These are phyloP conservation scores for Populus pruinosa DNA, from an alignment of 345 rosid species.

Conservation along the genomic window DNA sequence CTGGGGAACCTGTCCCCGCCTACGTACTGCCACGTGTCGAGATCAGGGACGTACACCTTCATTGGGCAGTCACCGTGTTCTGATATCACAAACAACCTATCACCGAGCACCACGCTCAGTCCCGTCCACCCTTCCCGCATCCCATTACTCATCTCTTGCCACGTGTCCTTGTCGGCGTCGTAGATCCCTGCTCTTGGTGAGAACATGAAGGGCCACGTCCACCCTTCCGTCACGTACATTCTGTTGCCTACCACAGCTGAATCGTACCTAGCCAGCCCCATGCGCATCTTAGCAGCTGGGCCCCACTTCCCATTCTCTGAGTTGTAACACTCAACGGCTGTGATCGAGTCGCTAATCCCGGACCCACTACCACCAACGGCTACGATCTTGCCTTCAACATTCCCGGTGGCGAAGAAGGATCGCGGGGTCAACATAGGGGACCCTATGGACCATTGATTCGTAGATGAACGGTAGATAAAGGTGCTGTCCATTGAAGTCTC, in stretches of 20 bases:
- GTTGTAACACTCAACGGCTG: slow-evolving; percentile 53
- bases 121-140: slow-evolving; percentile 84
- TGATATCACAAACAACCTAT: slow-evolving; percentile 49
- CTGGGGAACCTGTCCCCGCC: slow-evolving; percentile 55
- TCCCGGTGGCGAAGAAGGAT: slow-evolving; percentile 48
- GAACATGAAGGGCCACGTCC: slow-evolving; percentile 76
- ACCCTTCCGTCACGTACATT: slow-evolving; percentile 68
- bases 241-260: slow-evolving; percentile 51
- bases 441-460: slow-evolving; percentile 56
- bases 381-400: slow-evolving; percentile 40
- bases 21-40: slow-evolving; percentile 55
- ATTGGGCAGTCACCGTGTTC: slow-evolving; percentile 65
- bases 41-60: slow-evolving; percentile 47
- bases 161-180: slow-evolving; percentile 42
- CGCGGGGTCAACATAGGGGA: slow-evolving; percentile 55
- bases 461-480: slow-evolving; percentile 41
- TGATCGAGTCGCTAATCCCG: slow-evolving; percentile 27
- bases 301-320: slow-evolving; percentile 50
- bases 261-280: slow-evolving; percentile 54
- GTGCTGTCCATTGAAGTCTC: slow-evolving; percentile 34
- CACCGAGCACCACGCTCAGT: slow-evolving; percentile 39
- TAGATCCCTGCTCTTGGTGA: slow-evolving; percentile 60
- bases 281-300: slow-evolving; percentile 27
- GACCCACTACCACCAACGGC: slow-evolving; percentile 61
- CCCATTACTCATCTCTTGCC: slow-evolving; percentile 59